A percentile compares a stretch with the other conserved stretches of the same genome.
Evolutionary conservation across 345 rosid species (phyloP).

Genomic region (Cardamine occulta): DNA sequence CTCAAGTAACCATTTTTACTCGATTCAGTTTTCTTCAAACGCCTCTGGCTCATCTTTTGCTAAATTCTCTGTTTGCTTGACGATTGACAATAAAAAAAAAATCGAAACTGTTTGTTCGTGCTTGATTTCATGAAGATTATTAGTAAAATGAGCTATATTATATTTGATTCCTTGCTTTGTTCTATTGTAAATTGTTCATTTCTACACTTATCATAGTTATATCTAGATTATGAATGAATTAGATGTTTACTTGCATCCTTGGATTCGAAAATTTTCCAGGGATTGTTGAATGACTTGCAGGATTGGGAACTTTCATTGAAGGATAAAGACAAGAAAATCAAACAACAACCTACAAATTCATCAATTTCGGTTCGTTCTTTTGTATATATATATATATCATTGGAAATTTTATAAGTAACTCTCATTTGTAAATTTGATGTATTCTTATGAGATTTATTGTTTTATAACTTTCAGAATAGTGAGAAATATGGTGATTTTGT

Average conservation of each 20-base stretch:
- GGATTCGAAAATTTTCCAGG: constrained; percentile 46
- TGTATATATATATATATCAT: background rate
- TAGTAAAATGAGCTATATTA: background rate
- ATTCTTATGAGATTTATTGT: background rate
- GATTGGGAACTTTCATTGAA: constrained; percentile 81
- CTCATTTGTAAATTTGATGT: background rate
- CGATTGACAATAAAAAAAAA: background rate
- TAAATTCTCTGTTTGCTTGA: constrained; percentile 3
- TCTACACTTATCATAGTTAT: background rate
- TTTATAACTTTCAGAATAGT: constrained; percentile 27
- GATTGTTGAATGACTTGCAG: constrained; percentile 93
- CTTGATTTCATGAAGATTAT: background rate
- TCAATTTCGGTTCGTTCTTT: constrained; percentile 46
- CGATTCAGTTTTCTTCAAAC: background rate
- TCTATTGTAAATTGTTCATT: background rate
- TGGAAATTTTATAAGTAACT: background rate
- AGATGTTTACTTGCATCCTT: too few relatives aligned
- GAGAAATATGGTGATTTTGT: constrained; percentile 49
- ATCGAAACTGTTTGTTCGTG: background rate
- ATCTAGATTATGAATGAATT: background rate
- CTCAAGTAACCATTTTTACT: constrained; percentile 50
- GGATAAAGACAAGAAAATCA: constrained; percentile 68
- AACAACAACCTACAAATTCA: constrained; percentile 48
- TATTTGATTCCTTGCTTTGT: background rate
- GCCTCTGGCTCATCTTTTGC: background rate